Evolutionary conservation across 495 filamentous ascomycete species (phyloP).

Genomic region (Pyronema domesticum): DNA sequence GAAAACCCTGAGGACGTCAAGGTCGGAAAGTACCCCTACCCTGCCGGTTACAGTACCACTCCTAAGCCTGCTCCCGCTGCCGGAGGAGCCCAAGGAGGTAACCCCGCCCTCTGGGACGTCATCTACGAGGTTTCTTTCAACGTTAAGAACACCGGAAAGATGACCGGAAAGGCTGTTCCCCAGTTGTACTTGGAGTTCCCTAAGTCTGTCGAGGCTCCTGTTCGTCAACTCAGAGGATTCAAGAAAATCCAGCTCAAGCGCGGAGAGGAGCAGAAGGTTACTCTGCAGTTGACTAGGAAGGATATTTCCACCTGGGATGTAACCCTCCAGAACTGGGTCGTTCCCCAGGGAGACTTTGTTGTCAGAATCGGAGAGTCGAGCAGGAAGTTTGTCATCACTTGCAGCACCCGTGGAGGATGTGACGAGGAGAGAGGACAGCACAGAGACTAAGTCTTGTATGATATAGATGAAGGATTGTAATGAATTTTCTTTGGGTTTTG

Average conservation of each 20-base stretch:
- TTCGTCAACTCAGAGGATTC: constrained; percentile 58
- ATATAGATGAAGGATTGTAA: too few species aligned
- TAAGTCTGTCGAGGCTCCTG: constrained; percentile 17
- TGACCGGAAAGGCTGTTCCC: constrained; percentile 54
- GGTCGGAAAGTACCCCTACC: constrained; percentile 38
- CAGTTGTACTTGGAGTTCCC: constrained; percentile 33
- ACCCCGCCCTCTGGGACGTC: constrained; percentile 50
- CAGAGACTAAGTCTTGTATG: too few species aligned
- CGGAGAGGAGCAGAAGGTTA: constrained; percentile 33
- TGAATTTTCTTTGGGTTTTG: too few species aligned
- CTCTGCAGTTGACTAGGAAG: constrained; percentile 41
- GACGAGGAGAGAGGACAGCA: background rate
- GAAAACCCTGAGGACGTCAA: constrained; percentile 27
- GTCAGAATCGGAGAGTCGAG: constrained; percentile 35
- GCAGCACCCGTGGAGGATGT: background rate
- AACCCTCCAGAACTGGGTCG: constrained; percentile 49
- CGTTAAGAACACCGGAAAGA: constrained; percentile 50
- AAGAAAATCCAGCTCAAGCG: constrained; percentile 47
- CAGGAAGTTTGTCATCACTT: background rate
- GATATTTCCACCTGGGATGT: constrained; percentile 62
- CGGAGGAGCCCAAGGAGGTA: constrained; percentile 50
- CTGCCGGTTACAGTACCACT: constrained; percentile 40
- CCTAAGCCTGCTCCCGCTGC: constrained; percentile 35
- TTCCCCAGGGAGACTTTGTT: constrained; percentile 28
- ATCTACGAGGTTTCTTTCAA: constrained; percentile 40